Evolutionary conservation across 2,329 filamentous ascomycete species (phyloP).

Genomic region (Calonectria ilicicola): DNA sequence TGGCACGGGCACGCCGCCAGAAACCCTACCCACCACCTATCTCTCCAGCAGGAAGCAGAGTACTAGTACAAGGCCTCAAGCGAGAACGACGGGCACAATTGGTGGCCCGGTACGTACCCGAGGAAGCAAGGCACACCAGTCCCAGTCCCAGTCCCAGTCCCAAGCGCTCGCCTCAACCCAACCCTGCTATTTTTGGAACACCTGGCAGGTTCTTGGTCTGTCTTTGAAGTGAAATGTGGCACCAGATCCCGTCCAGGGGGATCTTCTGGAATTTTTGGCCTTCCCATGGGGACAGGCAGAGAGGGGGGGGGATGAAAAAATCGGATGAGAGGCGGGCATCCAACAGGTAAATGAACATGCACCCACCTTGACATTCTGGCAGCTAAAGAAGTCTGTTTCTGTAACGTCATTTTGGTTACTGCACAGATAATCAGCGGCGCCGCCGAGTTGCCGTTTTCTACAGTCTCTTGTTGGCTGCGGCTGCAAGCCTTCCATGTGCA

Average conservation of each 20-base stretch:
- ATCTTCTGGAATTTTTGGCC: constrained; percentile 27
- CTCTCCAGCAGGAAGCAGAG: background rate
- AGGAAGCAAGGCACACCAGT: constrained; percentile 17
- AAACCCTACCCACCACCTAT: background rate
- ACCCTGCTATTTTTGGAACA: constrained; percentile 44
- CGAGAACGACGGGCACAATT: background rate
- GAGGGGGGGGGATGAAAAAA: constrained; percentile 2
- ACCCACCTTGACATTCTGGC: background rate
- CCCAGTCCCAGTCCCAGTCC: background rate
- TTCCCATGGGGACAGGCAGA: constrained; percentile 8
- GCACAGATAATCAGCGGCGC: constrained; percentile 9
- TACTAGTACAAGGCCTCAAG: background rate
- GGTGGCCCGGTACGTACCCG: background rate
- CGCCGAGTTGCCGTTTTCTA: constrained; percentile 10
- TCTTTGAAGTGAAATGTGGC: constrained; percentile 39
- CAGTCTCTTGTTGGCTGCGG: constrained; percentile 14
- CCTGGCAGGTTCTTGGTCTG: constrained; percentile 33
- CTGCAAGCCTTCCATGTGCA: constrained; percentile 24
- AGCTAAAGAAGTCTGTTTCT: background rate
- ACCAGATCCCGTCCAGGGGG: constrained; percentile 29
- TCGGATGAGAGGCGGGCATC: constrained; percentile 1
- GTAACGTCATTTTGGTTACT: constrained; percentile 1
- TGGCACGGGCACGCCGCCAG: constrained; percentile 34
- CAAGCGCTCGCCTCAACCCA: constrained; percentile 37
- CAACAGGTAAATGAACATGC: constrained; percentile 13